These are phyloP conservation scores for Fusarium praegraminearum DNA, from an alignment of 2,329 filamentous ascomycete species.

Conservation along the genomic window DNA sequence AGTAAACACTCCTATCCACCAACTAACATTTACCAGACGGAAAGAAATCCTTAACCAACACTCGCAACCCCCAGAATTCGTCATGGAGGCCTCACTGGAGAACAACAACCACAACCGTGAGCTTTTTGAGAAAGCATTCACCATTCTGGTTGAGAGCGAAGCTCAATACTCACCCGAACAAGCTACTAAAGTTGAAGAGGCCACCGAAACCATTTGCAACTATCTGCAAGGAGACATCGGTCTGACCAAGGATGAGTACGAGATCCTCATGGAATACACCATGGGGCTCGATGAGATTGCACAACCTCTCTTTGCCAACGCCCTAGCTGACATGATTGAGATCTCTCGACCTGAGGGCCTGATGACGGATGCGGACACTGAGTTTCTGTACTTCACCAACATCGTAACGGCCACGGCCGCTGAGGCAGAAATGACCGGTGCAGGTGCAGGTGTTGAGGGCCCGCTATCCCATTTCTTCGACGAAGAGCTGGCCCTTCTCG, in stretches of 20 bases:
- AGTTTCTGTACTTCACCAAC: background rate
- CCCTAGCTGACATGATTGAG: background rate
- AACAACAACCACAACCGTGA: background rate
- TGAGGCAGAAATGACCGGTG: background rate
- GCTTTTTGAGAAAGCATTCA: background rate
- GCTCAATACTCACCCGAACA: background rate
- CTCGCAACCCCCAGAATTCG: background rate
- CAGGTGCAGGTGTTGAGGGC: background rate
- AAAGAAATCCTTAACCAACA: background rate
- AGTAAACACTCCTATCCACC: background rate
- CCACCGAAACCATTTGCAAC: background rate
- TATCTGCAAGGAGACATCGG: background rate
- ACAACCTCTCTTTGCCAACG: background rate
- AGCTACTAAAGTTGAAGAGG: background rate
- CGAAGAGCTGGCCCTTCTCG: background rate
- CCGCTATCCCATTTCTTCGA: background rate
- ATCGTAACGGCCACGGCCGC: no score
- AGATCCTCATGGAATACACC: background rate
- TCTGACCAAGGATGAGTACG: background rate
- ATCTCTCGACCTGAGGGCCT: background rate
- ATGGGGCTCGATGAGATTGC: rapidly evolving
- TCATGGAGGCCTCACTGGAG: background rate
- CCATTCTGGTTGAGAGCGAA: background rate
- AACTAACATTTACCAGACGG: background rate
- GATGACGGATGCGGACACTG: background rate